Evolutionary conservation across 164 flowering plant genomes (phyloP).

Genomic region (Kalanchoe fedtschenkoi): DNA sequence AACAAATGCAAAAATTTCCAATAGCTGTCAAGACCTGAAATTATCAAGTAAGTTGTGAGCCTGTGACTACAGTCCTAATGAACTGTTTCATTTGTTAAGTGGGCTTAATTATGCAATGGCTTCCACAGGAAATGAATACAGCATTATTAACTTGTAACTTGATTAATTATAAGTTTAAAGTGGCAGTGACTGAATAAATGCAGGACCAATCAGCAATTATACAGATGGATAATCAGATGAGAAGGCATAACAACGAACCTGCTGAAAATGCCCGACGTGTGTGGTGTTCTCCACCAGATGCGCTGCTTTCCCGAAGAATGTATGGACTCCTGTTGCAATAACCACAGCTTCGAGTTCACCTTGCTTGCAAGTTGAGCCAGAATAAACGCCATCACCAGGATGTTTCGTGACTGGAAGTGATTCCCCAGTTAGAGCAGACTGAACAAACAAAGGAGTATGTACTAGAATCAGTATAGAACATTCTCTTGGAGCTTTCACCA

Average conservation of each 20-base stretch:
- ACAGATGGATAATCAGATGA: not conserved
- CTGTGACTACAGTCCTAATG: not conserved
- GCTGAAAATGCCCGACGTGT: slow-evolving; percentile 72
- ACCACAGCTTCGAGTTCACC: slow-evolving; percentile 82
- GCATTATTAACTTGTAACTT: not conserved
- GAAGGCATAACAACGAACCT: slow-evolving; percentile 28
- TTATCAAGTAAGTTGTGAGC: not conserved
- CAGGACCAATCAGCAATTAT: not conserved
- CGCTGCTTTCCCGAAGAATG: slow-evolving; percentile 84
- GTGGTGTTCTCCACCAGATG: slow-evolving; percentile 71
- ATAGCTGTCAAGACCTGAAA: slow-evolving; percentile 64
- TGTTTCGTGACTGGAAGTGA: slow-evolving; percentile 70
- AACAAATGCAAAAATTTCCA: slow-evolving; percentile 77
- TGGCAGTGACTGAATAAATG: not conserved
- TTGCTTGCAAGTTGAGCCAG: slow-evolving; percentile 83
- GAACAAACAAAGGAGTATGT: slow-evolving; percentile 7
- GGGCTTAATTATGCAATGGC: not conserved
- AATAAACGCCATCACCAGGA: slow-evolving; percentile 69
- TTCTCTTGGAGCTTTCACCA: not conserved
- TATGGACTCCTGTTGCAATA: slow-evolving; percentile 77
- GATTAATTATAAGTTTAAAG: not conserved
- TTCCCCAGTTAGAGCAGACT: slow-evolving; percentile 82
- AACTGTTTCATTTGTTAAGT: not conserved
- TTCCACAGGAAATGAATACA: not conserved
- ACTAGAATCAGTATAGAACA: not conserved